These are phyloP conservation scores for Oryza coarctata DNA, from an alignment of 176 grass and related monocot species.

Conservation along the genomic window DNA sequence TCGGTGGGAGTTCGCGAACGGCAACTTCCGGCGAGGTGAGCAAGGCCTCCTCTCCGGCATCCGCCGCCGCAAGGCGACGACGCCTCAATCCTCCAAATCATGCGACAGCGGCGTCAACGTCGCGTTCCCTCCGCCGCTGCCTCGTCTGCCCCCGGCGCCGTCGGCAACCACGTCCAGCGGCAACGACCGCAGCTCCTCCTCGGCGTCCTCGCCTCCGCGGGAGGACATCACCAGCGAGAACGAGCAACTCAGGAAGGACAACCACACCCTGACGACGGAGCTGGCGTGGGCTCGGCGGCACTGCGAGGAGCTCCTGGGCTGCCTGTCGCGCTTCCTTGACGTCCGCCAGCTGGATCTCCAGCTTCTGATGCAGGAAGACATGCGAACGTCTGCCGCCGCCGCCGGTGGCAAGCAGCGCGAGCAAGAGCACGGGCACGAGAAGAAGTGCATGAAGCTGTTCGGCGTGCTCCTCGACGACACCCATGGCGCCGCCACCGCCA, in stretches of 20 bases:
- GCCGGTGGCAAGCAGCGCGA: conserved; percentile 9
- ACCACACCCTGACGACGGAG: conserved; percentile 51
- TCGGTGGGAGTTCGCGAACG: conserved; percentile 90
- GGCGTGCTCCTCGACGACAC: conserved; percentile 57
- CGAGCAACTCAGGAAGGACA: conserved; percentile 67
- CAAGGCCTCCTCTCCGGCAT: conserved; percentile 61
- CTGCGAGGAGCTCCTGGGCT: conserved; percentile 67
- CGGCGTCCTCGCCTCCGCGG: conserved; percentile 49
- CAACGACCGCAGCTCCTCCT: conserved; percentile 55
- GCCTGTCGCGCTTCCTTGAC: conserved; percentile 77
- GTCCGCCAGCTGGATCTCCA: conserved; percentile 54
- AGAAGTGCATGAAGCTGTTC: conserved; percentile 62
- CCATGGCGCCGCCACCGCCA: background rate
- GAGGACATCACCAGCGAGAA: conserved; percentile 58
- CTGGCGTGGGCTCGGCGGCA: conserved; percentile 51
- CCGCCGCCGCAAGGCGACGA: conserved; percentile 51
- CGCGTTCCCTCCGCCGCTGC: conserved; percentile 28
- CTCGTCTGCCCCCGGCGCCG: conserved; percentile 39
- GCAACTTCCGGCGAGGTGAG: conserved; percentile 77
- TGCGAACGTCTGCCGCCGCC: background rate
- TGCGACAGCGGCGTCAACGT: conserved; percentile 22
- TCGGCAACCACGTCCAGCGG: conserved; percentile 45
- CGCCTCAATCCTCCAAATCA: conserved; percentile 30
- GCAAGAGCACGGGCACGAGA: conserved; percentile 18
- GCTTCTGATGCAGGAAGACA: conserved; percentile 45